Conservation (phyloP, 129 eudicot genomes). For the Erigeron canadensis region DNA sequence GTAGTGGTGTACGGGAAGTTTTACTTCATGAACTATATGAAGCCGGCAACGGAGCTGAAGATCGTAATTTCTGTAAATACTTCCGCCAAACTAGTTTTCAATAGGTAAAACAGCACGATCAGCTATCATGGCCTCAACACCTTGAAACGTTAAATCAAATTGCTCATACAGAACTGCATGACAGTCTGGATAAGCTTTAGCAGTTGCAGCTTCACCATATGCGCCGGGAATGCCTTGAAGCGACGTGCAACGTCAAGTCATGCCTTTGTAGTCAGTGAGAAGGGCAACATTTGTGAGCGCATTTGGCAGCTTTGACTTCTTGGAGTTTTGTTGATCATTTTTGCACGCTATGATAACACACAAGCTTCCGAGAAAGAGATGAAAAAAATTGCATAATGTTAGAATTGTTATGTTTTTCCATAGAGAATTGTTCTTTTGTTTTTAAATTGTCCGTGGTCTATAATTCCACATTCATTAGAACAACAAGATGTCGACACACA, state of each 20-base stretch:
- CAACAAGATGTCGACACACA: too few relatives aligned
- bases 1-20: slow-evolving; percentile 86
- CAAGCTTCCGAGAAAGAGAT: too few relatives aligned
- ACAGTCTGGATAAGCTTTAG: slow-evolving; percentile 85
- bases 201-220: slow-evolving; percentile 95
- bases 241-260: slow-evolving; percentile 79
- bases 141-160: slow-evolving; percentile 90
- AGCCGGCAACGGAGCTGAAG: slow-evolving; percentile 84
- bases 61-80: slow-evolving; percentile 93
- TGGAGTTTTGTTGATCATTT: too few relatives aligned
- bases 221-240: slow-evolving; percentile 99
- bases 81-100: slow-evolving; percentile 91
- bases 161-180: slow-evolving; percentile 97
- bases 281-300: slow-evolving; percentile 65
- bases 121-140: slow-evolving; percentile 92
- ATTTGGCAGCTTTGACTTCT: slow-evolving; percentile 56
- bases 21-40: slow-evolving; percentile 94
- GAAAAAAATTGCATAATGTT: too few relatives aligned
- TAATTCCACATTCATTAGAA: too few relatives aligned
- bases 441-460: too few relatives aligned
- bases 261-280: slow-evolving; percentile 92
- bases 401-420: too few relatives aligned
- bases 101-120: slow-evolving; percentile 90
- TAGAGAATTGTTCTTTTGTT: too few relatives aligned
- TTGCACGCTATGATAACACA: too few relatives aligned